Evolutionary conservation across 169 alveolate species (phyloP).

Genomic region (Cryptosporidium ubiquitum): DNA sequence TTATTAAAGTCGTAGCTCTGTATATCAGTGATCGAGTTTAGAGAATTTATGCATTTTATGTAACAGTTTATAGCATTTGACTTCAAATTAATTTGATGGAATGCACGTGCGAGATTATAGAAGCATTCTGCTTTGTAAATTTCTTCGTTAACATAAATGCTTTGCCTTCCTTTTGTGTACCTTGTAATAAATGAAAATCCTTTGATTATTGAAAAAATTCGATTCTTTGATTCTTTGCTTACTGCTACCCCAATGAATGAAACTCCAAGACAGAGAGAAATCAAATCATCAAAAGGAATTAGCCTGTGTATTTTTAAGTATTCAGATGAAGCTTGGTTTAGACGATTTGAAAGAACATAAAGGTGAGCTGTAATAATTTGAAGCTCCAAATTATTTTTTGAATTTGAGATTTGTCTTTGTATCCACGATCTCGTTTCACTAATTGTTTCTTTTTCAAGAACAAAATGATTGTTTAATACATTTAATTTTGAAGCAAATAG

Average conservation of each 20-base stretch:
- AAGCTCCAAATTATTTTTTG: slow-evolving; percentile 14
- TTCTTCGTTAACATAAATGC: slow-evolving; percentile 7
- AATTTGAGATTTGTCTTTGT: slow-evolving; percentile 49
- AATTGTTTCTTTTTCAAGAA: slow-evolving; percentile 61
- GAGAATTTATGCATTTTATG: slow-evolving; percentile 7
- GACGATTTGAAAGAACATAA: slow-evolving; percentile 59
- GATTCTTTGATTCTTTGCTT: slow-evolving; percentile 43
- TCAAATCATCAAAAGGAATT: slow-evolving; percentile 41
- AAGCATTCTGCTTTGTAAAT: slow-evolving; percentile 55
- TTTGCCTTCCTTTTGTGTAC: slow-evolving; percentile 49
- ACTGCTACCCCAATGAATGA: slow-evolving; percentile 42
- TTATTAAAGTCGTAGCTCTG: slow-evolving; percentile 1
- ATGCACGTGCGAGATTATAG: slow-evolving; percentile 66
- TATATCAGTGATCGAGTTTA: not conserved
- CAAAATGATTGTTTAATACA: not conserved
- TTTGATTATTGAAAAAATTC: slow-evolving; percentile 40
- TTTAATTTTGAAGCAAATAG: not conserved
- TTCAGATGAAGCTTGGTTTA: slow-evolving; percentile 37
- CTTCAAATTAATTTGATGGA: slow-evolving; percentile 65
- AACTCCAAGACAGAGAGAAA: slow-evolving; percentile 52
- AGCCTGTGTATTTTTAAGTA: slow-evolving; percentile 40
- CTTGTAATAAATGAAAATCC: slow-evolving; percentile 55
- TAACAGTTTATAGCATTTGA: slow-evolving; percentile 40
- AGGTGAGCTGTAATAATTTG: slow-evolving; percentile 47
- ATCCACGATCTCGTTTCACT: slow-evolving; percentile 74